These are phyloP conservation scores for Zygosaccharomyces gambellarensis DNA, from an alignment of 805 yeast genomes.

Conservation along the genomic window DNA sequence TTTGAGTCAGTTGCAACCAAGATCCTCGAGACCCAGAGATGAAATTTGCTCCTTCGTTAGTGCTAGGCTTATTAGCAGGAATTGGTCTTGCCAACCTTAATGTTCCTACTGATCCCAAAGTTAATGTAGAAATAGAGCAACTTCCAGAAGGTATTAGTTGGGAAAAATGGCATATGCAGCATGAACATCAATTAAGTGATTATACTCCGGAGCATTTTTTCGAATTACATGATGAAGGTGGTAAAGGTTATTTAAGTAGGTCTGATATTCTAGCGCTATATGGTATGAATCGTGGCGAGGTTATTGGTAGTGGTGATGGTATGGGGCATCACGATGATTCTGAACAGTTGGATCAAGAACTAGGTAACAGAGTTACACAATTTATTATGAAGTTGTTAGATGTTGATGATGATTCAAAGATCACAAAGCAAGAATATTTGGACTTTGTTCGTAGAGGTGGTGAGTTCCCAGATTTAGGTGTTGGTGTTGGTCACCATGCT, in stretches of 20 bases:
- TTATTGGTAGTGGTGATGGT: conserved; percentile 87
- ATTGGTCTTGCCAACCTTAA: conserved; percentile 8
- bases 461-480: conserved; percentile 83
- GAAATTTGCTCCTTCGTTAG: not conserved
- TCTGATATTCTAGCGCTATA: conserved; percentile 73
- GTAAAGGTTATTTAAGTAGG: conserved; percentile 50
- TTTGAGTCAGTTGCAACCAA: not conserved
- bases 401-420: conserved; percentile 56
- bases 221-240: conserved; percentile 67
- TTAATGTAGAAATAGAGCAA: conserved; percentile 34
- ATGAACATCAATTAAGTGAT: conserved; percentile 74
- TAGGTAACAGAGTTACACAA: conserved; percentile 49
- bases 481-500: conserved; percentile 91
- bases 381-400: conserved; percentile 60
- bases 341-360: conserved; percentile 52
- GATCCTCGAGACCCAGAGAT: not conserved
- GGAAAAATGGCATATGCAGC: conserved; percentile 88
- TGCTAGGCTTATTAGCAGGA: conserved; percentile 6
- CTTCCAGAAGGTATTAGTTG: conserved; percentile 57
- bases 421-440: conserved; percentile 67
- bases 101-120: conserved; percentile 14
- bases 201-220: conserved; percentile 76
- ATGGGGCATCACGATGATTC: conserved; percentile 73
- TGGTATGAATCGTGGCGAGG: conserved; percentile 67
- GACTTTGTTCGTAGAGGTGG: conserved; percentile 57